Evolutionary conservation across 2,329 filamentous ascomycete species (phyloP).

Genomic region (Aureobasidium mangrovei): DNA sequence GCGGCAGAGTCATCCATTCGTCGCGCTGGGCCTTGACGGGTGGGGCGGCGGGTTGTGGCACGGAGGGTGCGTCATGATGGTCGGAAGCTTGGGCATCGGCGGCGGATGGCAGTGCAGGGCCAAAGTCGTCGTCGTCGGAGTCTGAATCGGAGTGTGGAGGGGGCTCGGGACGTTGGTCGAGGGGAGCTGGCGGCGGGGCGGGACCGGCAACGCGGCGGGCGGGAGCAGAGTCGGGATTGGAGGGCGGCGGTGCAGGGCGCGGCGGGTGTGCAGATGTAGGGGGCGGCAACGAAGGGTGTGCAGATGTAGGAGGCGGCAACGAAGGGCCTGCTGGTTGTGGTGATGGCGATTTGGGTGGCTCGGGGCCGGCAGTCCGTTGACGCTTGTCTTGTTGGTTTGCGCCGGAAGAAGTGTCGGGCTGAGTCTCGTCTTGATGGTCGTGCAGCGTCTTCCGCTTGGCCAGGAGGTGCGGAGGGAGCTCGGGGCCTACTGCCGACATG

Average conservation of each 20-base stretch:
- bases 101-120: slow-evolving; percentile 34
- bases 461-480: slow-evolving; percentile 57
- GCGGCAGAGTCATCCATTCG: slow-evolving; percentile 51
- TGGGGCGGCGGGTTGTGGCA: background rate
- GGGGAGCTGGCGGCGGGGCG: slow-evolving; percentile 43
- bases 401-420: slow-evolving; percentile 31
- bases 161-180: slow-evolving; percentile 38
- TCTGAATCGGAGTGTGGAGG: slow-evolving; percentile 25
- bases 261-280: slow-evolving; percentile 24
- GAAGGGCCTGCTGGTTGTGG: background rate
- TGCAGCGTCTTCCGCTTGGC: slow-evolving; percentile 43
- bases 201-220: slow-evolving; percentile 40
- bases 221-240: background rate
- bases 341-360: slow-evolving; percentile 33
- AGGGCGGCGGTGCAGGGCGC: background rate
- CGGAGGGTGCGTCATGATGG: background rate
- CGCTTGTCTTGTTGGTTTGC: slow-evolving; percentile 39
- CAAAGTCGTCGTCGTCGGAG: slow-evolving; percentile 36
- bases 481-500: slow-evolving; percentile 64
- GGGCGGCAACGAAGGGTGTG: slow-evolving; percentile 29
- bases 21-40: slow-evolving; percentile 53
- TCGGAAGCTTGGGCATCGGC: slow-evolving; percentile 2
- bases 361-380: slow-evolving; percentile 46
- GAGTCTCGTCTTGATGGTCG: slow-evolving; percentile 31
- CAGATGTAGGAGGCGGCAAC: slow-evolving; percentile 20